Evolutionary conservation across 805 yeast species (phyloP).

Genomic region (Zygosaccharomyces siamensis): DNA sequence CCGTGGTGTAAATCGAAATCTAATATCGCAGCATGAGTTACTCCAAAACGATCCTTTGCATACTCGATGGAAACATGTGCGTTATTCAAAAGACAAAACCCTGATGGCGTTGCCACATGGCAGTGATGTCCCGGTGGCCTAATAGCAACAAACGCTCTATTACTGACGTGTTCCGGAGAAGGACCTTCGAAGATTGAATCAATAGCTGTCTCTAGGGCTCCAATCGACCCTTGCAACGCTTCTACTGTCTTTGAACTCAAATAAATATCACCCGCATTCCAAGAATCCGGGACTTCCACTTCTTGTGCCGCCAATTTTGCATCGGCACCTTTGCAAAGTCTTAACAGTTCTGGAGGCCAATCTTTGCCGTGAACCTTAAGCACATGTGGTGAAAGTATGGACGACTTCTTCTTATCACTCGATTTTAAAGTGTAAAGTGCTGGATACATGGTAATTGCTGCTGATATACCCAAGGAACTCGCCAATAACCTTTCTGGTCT

Average conservation of each 20-base stretch:
- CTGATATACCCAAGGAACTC: slow-evolving; percentile 69
- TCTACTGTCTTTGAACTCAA: slow-evolving; percentile 57
- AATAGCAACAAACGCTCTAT: slow-evolving; percentile 59
- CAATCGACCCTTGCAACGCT: slow-evolving; percentile 74
- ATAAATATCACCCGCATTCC: slow-evolving; percentile 84
- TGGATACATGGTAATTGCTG: slow-evolving; percentile 67
- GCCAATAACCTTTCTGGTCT: slow-evolving; percentile 78
- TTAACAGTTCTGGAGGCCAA: slow-evolving; percentile 60
- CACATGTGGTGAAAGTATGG: slow-evolving; percentile 57
- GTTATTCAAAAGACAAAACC: slow-evolving; percentile 76
- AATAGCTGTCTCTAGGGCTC: slow-evolving; percentile 67
- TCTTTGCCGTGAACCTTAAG: slow-evolving; percentile 63
- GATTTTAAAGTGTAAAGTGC: slow-evolving; percentile 49
- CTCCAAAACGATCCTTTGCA: slow-evolving; percentile 55
- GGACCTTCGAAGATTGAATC: slow-evolving; percentile 45
- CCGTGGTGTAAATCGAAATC: slow-evolving; percentile 88
- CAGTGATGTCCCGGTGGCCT: slow-evolving; percentile 89
- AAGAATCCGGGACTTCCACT: slow-evolving; percentile 71
- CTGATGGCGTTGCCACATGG: slow-evolving; percentile 78
- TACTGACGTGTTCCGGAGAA: slow-evolving; percentile 34
- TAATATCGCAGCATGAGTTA: slow-evolving; percentile 75
- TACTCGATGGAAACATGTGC: slow-evolving; percentile 79
- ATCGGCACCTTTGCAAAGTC: slow-evolving; percentile 56
- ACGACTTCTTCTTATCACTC: slow-evolving; percentile 38
- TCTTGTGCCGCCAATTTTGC: slow-evolving; percentile 47